Conservation (phyloP, 169 alveolate genomes). For the Cystoisospora suis region DNA sequence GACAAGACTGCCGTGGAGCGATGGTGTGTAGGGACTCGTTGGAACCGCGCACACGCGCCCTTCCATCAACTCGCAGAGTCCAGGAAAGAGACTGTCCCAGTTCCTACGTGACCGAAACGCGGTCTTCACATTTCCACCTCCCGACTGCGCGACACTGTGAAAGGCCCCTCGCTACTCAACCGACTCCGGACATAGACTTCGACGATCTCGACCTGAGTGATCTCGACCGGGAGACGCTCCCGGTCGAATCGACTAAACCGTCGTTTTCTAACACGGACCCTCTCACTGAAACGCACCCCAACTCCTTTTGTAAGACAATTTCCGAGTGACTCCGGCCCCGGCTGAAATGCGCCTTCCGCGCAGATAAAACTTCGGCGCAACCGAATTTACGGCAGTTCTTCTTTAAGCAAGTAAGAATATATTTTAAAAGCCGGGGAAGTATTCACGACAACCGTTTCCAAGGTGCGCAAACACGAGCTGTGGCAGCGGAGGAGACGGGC, state of each 20-base stretch:
- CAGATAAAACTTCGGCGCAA: neutral
- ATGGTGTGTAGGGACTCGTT: too few relatives aligned
- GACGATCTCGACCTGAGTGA: constrained; percentile 8
- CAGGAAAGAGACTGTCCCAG: neutral
- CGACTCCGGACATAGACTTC: neutral
- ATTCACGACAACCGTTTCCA: neutral
- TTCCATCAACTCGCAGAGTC: neutral
- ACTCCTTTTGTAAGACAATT: neutral
- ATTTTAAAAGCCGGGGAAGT: neutral
- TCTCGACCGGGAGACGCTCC: neutral
- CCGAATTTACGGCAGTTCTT: neutral
- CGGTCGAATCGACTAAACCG: neutral
- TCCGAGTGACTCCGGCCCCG: neutral
- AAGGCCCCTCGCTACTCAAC: neutral
- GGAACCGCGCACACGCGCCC: neutral
- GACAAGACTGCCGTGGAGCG: too few relatives aligned
- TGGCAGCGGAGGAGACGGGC: neutral
- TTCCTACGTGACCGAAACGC: neutral
- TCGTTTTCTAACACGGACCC: neutral
- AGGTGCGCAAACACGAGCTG: neutral
- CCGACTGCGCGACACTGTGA: neutral
- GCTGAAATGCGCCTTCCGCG: neutral
- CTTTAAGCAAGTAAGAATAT: neutral
- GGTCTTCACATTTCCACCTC: neutral
- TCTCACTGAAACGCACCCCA: neutral